phyloP scores from a whole-genome alignment of 441 rosid species.

The Croton laevigatus region DNA sequence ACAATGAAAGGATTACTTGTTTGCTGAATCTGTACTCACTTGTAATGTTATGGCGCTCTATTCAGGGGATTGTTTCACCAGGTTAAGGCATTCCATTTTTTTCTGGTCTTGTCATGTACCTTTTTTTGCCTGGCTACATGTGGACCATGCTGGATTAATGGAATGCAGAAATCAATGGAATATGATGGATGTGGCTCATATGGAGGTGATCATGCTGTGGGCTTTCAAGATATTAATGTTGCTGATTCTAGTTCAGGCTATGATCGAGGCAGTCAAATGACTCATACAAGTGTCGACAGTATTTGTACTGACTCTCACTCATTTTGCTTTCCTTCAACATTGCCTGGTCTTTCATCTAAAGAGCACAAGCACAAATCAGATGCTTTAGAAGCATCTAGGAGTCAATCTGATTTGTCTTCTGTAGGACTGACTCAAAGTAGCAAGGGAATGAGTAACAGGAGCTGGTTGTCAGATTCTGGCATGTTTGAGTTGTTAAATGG shows the following conservation, averaged over 20 bases:
- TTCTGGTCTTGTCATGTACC: constrained; percentile 57
- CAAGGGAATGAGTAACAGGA: constrained; percentile 33
- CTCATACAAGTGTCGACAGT: constrained; percentile 30
- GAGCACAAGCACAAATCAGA: constrained; percentile 26
- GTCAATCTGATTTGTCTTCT: constrained; percentile 30
- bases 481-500: constrained; percentile 47
- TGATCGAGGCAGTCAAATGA: constrained; percentile 29
- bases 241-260: constrained; percentile 32
- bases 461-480: constrained; percentile 47
- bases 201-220: constrained; percentile 34
- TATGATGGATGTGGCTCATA: constrained; percentile 38
- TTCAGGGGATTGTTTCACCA: constrained; percentile 54
- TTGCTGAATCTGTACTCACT: neutral
- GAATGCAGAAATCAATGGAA: constrained; percentile 44
- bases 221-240: constrained; percentile 28
- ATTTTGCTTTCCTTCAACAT: constrained; percentile 73
- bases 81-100: constrained; percentile 36
- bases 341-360: constrained; percentile 39
- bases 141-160: constrained; percentile 41
- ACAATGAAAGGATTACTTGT: neutral
- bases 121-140: constrained; percentile 43
- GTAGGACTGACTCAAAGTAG: constrained; percentile 31
- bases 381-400: constrained; percentile 37
- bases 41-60: constrained; percentile 23
- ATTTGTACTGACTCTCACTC: constrained; percentile 49